Evolutionary conservation across 2,329 filamentous ascomycete genomes (phyloP), one percentile per base, ranked within the genome.

Genomic region (Penicillium sp.): DNA sequence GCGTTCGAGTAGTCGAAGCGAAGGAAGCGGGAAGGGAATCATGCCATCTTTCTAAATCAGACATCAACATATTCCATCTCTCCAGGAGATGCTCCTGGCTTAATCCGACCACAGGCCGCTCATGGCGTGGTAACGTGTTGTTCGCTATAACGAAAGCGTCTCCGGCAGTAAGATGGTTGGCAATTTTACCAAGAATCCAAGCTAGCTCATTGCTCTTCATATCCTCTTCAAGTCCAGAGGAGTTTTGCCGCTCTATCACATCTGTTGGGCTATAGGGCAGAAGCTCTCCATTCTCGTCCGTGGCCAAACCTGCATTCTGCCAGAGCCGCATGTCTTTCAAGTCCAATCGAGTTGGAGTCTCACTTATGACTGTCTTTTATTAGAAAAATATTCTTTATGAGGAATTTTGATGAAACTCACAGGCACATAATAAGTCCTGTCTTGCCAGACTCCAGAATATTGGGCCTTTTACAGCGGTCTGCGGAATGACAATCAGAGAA

Each of bases 1-100:
- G 80, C 13, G 78, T 72, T 33, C 75, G 74, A 11, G 80, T 80
- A 31, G 77, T 81, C 3, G 82, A 75, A 43, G 76, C 75, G 66
- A 85, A 86, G 8, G 79, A 81, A 21, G 78, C 74, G 0, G 83
- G 82, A 2, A 85, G 71, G 11, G 81, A 80, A 50, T 80, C 74
- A 61, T 80, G 73, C 83, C 83, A 86, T 16, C 76, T 72, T 44
- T 80, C 75, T 29, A 85, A 75, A 53, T 85, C 81, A n/a, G 74
- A 74, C 53, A 78, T 76, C 1, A 85, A 69, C 37, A 75, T 72
- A 52, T 77, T 73, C 83, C 83, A 85, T 62, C 80, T 79, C 25
- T 63, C 57, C 5, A 57, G 21, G 7, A 62, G 54, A 29, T 58
- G 44, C n/a, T 64, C 54, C 31, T 64, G 62, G 1, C 50, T 61